Conservation (phyloP, 495 filamentous ascomycete species). For the Podospora didyma region DNA sequence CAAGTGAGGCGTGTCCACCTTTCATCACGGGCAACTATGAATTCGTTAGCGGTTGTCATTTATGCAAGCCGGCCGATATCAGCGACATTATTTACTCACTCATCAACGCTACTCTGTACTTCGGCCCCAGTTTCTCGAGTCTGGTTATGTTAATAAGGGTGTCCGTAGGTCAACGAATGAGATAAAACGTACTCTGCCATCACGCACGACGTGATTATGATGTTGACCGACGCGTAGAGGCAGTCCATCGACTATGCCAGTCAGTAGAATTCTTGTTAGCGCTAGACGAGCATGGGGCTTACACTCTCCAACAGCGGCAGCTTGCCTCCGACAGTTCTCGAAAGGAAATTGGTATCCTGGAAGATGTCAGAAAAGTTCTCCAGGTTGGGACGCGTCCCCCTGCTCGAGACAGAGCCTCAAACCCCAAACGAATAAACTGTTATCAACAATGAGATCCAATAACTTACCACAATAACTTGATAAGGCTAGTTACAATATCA, state of each 20-base stretch:
- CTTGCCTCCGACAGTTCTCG: conserved; percentile 85
- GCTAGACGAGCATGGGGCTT: background rate
- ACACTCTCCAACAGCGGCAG: conserved; percentile 73
- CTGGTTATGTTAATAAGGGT: conserved; percentile 39
- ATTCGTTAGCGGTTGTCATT: conserved; percentile 2
- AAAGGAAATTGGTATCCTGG: conserved; percentile 87
- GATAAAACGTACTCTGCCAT: conserved; percentile 20
- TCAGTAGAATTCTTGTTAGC: background rate
- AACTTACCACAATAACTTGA: conserved; percentile 25
- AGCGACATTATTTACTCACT: conserved; percentile 13
- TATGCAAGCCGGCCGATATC: background rate
- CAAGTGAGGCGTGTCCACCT: conserved; percentile 80
- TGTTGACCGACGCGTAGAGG: conserved; percentile 62
- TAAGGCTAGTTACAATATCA: conserved; percentile 23
- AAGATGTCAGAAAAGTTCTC: conserved; percentile 1
- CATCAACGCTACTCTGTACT: conserved; percentile 83
- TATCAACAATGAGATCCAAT: too few species aligned
- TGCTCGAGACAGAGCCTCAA: background rate
- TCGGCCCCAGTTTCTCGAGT: conserved; percentile 84
- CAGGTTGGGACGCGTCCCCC: background rate
- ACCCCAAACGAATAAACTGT: too few species aligned
- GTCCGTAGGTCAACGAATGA: background rate
- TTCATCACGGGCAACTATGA: conserved; percentile 79
- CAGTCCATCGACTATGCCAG: conserved; percentile 59
- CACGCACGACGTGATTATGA: conserved; percentile 69